Conservation (phyloP, 305 asterid genomes). For the Fraxinus ornus region DNA sequence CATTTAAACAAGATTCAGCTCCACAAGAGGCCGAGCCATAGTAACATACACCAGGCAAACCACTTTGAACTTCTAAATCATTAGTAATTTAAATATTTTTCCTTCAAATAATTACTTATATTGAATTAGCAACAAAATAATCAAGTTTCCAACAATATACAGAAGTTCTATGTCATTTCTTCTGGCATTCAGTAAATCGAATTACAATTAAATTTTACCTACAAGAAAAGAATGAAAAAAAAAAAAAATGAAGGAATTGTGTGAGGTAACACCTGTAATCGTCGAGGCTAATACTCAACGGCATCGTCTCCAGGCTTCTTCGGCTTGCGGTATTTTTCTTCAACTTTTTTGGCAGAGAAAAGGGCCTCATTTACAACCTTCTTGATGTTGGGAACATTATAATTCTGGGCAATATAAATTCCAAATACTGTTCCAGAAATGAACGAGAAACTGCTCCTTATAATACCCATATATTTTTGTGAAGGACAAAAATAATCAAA, state of each 20-base stretch:
- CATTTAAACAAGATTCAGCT: neutral
- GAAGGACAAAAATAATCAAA: neutral
- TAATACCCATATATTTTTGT: conserved; percentile 42
- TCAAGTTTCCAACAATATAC: neutral
- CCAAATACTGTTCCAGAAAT: conserved; percentile 60
- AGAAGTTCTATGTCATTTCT: neutral
- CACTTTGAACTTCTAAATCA: neutral
- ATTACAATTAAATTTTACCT: neutral
- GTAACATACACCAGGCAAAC: neutral
- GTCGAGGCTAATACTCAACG: conserved; percentile 7
- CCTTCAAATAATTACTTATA: neutral
- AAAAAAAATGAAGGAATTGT: neutral
- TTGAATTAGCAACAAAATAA: neutral
- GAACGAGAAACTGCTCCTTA: conserved; percentile 51
- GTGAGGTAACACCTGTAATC: conserved; percentile 13
- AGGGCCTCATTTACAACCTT: conserved; percentile 40
- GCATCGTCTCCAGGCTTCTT: conserved; percentile 47
- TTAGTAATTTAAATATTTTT: neutral
- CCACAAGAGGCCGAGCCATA: neutral
- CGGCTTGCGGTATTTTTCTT: conserved; percentile 70
- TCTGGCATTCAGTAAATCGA: neutral
- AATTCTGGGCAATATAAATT: conserved; percentile 70
- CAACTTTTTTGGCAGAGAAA: conserved; percentile 52
- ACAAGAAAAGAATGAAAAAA: neutral
- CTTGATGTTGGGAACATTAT: conserved; percentile 60